A percentile compares a stretch with the other conserved stretches of the same genome.
phyloP scores from a whole-genome alignment of 2,329 filamentous ascomycete species.

The Venturia effusa region DNA sequence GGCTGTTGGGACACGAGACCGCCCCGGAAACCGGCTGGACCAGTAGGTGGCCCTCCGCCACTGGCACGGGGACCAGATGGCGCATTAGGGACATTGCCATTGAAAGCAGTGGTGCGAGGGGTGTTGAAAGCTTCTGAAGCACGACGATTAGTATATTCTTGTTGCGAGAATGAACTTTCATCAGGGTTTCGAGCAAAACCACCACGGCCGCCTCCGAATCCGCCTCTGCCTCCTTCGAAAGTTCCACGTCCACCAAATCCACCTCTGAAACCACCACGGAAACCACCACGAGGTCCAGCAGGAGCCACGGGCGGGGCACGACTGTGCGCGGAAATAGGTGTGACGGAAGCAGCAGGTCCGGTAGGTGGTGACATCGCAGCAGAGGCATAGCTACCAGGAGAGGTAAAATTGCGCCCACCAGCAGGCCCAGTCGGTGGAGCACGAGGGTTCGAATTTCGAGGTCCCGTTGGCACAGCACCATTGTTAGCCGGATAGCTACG shows the following conservation, averaged over 20 bases:
- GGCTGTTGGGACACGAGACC: constrained; percentile 16
- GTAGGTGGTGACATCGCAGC: constrained; percentile 30
- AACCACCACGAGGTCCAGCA: constrained; percentile 25
- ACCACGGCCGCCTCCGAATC: constrained; percentile 1
- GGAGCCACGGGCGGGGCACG: constrained; percentile 27
- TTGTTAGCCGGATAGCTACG: constrained; percentile 16
- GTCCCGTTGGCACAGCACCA: constrained; percentile 25
- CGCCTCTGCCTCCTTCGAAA: constrained; percentile 3
- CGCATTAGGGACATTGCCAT: neutral
- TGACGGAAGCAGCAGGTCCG: constrained; percentile 23
- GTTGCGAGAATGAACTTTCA: neutral
- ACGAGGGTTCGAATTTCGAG: constrained; percentile 25
- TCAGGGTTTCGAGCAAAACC: neutral
- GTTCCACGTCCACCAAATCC: constrained; percentile 7
- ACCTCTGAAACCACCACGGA: constrained; percentile 22
- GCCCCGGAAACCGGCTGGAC: constrained; percentile 20
- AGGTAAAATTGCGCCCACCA: constrained; percentile 24
- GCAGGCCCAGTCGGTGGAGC: constrained; percentile 30
- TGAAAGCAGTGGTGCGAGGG: neutral
- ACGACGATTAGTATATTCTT: constrained; percentile 3
- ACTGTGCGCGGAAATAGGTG: constrained; percentile 17
- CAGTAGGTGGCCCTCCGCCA: constrained; percentile 2
- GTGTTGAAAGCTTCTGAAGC: constrained; percentile 8
- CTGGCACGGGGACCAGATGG: constrained; percentile 7
- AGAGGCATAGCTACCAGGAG: constrained; percentile 26